These are phyloP conservation scores for Rubia yunnanensis DNA, from an alignment of 257 asterid species.

Conservation along the genomic window DNA sequence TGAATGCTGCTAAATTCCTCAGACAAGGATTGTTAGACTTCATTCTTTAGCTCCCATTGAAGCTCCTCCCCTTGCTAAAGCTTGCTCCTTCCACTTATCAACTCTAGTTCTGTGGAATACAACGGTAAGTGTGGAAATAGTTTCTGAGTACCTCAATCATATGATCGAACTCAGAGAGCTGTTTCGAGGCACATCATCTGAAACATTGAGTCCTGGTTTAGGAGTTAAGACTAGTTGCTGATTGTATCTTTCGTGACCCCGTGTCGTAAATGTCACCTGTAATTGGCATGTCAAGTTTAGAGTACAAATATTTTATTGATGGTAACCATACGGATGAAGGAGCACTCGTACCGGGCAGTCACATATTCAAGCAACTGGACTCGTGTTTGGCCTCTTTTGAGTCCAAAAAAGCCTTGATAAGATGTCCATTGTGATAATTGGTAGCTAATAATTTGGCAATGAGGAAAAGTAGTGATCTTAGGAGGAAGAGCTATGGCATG, in stretches of 20 bases:
- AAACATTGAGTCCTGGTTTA: not conserved
- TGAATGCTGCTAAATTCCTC: too few relatives aligned
- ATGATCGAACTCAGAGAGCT: not conserved
- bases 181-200: not conserved
- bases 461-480: constrained; percentile 9
- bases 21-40: not conserved
- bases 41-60: not conserved
- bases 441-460: constrained; percentile 1
- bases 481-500: constrained; percentile 40
- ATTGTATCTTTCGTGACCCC: not conserved
- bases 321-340: too few relatives aligned
- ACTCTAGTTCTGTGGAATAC: too few relatives aligned
- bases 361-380: not conserved
- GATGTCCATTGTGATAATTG: not conserved
- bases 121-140: too few relatives aligned
- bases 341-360: too few relatives aligned
- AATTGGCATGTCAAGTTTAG: not conserved
- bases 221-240: not conserved
- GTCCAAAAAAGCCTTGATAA: not conserved
- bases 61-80: too few relatives aligned
- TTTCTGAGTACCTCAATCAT: not conserved
- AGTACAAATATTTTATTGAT: not conserved
- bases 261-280: not conserved
- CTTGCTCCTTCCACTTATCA: too few relatives aligned
- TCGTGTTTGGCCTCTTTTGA: not conserved